These are phyloP conservation scores for Hanseniaspora pseudoguilliermondii DNA, from an alignment of 805 yeast genomes.

Conservation along the genomic window DNA sequence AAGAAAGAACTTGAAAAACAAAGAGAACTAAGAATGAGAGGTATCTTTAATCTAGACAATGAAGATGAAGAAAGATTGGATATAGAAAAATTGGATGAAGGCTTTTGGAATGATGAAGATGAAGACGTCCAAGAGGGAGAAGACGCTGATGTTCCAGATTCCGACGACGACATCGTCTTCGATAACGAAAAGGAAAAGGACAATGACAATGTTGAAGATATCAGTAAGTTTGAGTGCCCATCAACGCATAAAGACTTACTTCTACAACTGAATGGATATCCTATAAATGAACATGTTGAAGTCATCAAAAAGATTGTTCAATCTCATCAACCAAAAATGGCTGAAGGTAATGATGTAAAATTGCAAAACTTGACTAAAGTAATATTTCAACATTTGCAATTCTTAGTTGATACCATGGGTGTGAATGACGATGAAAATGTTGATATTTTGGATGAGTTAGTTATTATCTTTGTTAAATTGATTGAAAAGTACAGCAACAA, in stretches of 20 bases:
- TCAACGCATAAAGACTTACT: conserved; percentile 33
- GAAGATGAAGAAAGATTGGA: conserved; percentile 30
- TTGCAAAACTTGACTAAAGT: conserved; percentile 51
- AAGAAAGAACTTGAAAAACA: conserved; percentile 53
- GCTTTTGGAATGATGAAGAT: conserved; percentile 48
- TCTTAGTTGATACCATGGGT: conserved; percentile 31
- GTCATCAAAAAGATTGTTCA: conserved; percentile 45
- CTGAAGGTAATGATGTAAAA: conserved; percentile 68
- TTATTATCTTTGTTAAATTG: conserved; percentile 38
- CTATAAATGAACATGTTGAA: conserved; percentile 33
- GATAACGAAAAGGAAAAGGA: conserved; percentile 27
- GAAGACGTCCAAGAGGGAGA: conserved; percentile 32
- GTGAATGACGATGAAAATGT: conserved; percentile 25
- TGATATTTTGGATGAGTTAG: conserved; percentile 30
- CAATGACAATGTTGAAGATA: conserved; percentile 15
- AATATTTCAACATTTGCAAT: conserved; percentile 48
- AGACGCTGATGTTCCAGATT: conserved; percentile 14
- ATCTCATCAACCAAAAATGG: conserved; percentile 60
- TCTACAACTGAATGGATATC: conserved; percentile 25
- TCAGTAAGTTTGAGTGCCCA: conserved; percentile 36
- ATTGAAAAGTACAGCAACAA: conserved; percentile 52
- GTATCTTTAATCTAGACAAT: conserved; percentile 33
- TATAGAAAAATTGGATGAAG: conserved; percentile 60
- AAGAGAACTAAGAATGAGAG: conserved; percentile 63
- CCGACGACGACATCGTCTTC: conserved; percentile 20